Evolutionary conservation across 2,329 filamentous ascomycete species (phyloP).

Genomic region (Herpotrichia juniperi): DNA sequence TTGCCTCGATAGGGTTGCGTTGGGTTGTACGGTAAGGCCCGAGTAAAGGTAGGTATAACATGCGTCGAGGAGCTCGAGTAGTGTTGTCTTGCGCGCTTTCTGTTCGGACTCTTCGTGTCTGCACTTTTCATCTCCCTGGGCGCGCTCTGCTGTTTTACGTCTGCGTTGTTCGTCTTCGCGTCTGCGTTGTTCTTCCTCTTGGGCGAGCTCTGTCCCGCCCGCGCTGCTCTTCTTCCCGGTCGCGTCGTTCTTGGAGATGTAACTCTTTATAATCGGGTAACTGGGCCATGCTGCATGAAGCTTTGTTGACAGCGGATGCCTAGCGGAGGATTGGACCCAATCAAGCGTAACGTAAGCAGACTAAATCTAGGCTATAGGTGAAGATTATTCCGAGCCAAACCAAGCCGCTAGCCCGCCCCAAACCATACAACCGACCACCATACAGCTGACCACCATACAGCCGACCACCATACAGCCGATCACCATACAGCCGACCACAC

Average conservation of each 20-base stretch:
- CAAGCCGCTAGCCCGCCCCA: too few relatives aligned
- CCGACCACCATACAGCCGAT: neutral
- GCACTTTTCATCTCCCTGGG: neutral
- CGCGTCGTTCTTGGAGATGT: neutral
- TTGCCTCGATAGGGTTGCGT: too few relatives aligned
- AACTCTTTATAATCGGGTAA: neutral
- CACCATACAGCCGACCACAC: neutral
- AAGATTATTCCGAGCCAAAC: neutral
- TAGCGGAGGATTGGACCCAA: neutral
- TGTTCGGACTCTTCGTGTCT: constrained; percentile 10
- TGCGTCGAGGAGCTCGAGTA: constrained; percentile 23
- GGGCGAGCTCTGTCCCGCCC: neutral
- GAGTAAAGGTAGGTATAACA: constrained; percentile 20
- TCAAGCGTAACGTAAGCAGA: neutral
- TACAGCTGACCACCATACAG: neutral
- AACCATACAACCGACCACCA: neutral
- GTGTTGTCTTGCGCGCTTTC: constrained; percentile 19
- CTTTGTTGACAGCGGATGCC: neutral
- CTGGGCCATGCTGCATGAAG: neutral
- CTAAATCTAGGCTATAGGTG: neutral
- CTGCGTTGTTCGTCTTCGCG: neutral
- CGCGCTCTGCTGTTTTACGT: neutral
- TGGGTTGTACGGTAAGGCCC: constrained; percentile 16
- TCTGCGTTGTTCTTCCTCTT: neutral
- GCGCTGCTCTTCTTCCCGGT: neutral